phyloP scores from a whole-genome alignment of 495 filamentous ascomycete genomes.

The Xylaria scruposa region DNA sequence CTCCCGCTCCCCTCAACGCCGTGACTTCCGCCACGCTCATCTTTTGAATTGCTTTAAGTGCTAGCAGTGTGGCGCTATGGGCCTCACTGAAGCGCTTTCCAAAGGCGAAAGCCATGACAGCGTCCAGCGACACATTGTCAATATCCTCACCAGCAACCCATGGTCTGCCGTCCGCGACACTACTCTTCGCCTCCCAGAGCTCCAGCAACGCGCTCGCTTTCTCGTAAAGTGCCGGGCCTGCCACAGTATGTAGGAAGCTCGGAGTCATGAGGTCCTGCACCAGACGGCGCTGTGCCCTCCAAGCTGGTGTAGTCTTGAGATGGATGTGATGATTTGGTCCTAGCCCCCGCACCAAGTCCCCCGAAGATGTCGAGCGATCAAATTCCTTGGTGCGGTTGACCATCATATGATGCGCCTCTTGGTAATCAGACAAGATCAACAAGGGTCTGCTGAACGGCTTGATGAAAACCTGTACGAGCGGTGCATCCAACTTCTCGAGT shows the following conservation, averaged over 20 bases:
- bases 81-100: background rate
- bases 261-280: conserved; percentile 12
- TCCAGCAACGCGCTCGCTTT: background rate
- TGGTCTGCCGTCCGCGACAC: background rate
- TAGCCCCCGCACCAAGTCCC: background rate
- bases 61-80: conserved; percentile 19
- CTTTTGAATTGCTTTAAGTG: conserved; percentile 6
- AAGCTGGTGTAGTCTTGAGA: background rate
- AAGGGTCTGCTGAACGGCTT: conserved; percentile 41
- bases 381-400: conserved; percentile 31
- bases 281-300: background rate
- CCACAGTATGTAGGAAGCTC: background rate
- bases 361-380: background rate
- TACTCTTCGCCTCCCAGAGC: background rate
- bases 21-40: background rate
- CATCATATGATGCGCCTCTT: conserved; percentile 45
- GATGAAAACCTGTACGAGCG: conserved; percentile 48
- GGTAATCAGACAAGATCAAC: conserved; percentile 43
- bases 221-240: background rate
- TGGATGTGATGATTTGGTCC: background rate
- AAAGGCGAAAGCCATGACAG: background rate
- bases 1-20: background rate
- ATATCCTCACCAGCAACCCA: background rate
- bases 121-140: background rate
- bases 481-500: conserved; percentile 33